phyloP scores from a whole-genome alignment of 495 filamentous ascomycete species.

The Penicillium salamii region DNA sequence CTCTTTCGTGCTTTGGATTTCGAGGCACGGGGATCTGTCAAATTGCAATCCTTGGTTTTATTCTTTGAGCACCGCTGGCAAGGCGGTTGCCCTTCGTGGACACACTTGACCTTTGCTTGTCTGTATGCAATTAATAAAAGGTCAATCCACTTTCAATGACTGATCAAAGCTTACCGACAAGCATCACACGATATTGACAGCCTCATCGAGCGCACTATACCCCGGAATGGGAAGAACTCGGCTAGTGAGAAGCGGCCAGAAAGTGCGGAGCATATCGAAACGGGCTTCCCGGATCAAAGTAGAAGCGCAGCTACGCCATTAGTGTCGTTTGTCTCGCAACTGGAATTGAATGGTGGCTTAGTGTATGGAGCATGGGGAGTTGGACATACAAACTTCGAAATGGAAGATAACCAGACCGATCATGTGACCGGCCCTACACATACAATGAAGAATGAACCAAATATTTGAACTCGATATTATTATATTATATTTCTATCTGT shows the following conservation, averaged over 20 bases:
- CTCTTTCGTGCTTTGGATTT: slow-evolving; percentile 2
- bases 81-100: slow-evolving; percentile 39
- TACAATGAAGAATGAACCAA: no score
- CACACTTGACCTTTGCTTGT: slow-evolving; percentile 43
- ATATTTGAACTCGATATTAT: slow-evolving; percentile 1
- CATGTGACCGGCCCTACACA: slow-evolving; percentile 9
- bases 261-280: background rate
- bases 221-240: background rate
- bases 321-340: background rate
- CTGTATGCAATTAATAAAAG: no score
- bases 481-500: slow-evolving; percentile 7
- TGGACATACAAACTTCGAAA: no score
- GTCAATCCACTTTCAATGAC: background rate
- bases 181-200: slow-evolving; percentile 43
- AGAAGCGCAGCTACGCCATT: background rate
- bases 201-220: slow-evolving; percentile 25
- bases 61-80: slow-evolving; percentile 36
- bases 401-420: slow-evolving; percentile 3
- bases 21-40: slow-evolving; percentile 33
- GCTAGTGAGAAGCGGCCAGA: background rate
- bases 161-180: slow-evolving; percentile 30
- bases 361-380: no score
- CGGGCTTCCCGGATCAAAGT: slow-evolving; percentile 1
- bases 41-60: slow-evolving; percentile 22
- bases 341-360: no score